phyloP scores from a whole-genome alignment of 176 grass and related monocot species.

The Hsuehochloa calcarea region DNA sequence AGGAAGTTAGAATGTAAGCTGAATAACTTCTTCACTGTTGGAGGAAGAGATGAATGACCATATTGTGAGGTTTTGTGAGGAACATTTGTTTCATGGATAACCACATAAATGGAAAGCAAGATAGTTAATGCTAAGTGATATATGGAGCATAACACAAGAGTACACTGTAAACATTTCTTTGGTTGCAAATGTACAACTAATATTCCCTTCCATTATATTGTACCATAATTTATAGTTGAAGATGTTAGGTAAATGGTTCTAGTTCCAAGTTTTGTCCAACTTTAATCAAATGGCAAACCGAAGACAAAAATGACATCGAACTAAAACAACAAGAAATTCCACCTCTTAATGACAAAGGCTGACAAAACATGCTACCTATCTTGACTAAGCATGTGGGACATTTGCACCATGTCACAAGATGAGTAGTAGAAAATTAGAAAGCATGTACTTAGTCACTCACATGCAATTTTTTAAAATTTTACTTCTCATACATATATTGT shows the following conservation, averaged over 20 bases:
- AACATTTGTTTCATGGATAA: conserved; percentile 76
- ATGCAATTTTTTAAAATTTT: too few species aligned
- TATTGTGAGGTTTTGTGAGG: conserved; percentile 53
- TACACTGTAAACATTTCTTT: background rate
- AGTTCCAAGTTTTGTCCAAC: background rate
- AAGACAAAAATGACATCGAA: background rate
- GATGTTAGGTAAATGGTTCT: background rate
- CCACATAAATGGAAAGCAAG: conserved; percentile 47
- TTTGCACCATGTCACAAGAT: too few species aligned
- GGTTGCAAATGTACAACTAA: background rate
- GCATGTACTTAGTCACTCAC: too few species aligned
- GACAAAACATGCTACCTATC: background rate
- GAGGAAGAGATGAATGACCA: conserved; percentile 85
- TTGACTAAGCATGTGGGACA: too few species aligned
- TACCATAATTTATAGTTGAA: background rate
- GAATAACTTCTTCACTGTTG: conserved; percentile 83
- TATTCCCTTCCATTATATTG: background rate
- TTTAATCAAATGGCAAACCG: background rate
- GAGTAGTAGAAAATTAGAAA: too few species aligned
- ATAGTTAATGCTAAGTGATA: background rate
- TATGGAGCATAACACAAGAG: background rate
- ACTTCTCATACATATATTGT: too few species aligned
- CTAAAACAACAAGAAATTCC: background rate
- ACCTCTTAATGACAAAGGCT: background rate
- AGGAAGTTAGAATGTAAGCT: conserved; percentile 86